Conservation (phyloP, 768 basidiomycete genomes). For the Mycena leptocephala region DNA sequence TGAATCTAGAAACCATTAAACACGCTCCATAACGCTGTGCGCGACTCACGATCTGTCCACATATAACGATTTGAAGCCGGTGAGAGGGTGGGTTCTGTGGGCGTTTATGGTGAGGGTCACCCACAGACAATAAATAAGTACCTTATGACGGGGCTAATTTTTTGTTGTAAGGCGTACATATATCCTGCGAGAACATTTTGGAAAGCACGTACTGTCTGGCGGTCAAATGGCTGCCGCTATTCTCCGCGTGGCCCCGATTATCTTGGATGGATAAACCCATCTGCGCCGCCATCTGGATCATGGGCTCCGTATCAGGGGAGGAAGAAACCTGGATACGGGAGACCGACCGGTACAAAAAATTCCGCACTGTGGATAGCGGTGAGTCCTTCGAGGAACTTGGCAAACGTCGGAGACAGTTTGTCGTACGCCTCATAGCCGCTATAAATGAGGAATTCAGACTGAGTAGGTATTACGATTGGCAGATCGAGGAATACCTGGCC, state of each 20-base stretch:
- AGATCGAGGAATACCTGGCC: slow-evolving; percentile 52
- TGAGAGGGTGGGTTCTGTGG: slow-evolving; percentile 67
- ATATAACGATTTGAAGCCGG: slow-evolving; percentile 70
- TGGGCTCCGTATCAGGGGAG: neutral
- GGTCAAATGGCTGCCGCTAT: slow-evolving; percentile 62
- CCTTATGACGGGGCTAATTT: slow-evolving; percentile 60
- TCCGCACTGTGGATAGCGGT: slow-evolving; percentile 68
- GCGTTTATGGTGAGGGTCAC: neutral
- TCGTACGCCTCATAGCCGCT: slow-evolving; percentile 77
- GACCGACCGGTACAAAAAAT: slow-evolving; percentile 15
- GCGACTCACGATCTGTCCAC: slow-evolving; percentile 63
- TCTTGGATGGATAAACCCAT: slow-evolving; percentile 47
- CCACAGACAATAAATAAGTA: neutral
- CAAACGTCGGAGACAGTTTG: slow-evolving; percentile 68
- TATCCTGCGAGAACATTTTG: neutral
- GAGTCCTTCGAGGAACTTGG: slow-evolving; percentile 70
- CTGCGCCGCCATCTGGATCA: slow-evolving; percentile 2
- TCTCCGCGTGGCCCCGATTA: slow-evolving; percentile 67
- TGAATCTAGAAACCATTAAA: slow-evolving; percentile 56
- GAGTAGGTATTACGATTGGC: no score
- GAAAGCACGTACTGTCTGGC: slow-evolving; percentile 62
- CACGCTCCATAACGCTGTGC: neutral
- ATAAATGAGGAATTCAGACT: neutral
- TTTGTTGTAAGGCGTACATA: neutral
- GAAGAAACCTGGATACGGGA: neutral